A percentile compares a stretch with the other conserved stretches of the same genome.
Conservation (phyloP, 106 monocot genomes). For the Ottelia alismoides region DNA sequence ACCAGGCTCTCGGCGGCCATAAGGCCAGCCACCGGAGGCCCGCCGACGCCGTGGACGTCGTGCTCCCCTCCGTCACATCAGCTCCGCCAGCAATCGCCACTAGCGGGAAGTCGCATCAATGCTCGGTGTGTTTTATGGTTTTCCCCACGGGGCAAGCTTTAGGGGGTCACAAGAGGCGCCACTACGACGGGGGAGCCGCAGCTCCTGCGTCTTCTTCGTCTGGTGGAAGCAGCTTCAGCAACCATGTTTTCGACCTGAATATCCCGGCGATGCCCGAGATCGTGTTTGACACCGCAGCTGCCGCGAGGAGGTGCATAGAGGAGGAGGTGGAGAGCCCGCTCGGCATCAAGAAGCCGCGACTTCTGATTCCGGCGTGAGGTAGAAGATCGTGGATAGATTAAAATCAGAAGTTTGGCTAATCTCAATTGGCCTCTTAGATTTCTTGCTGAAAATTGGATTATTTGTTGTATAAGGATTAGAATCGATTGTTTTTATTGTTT, state of each 20-base stretch:
- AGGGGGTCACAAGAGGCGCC: conserved; percentile 41
- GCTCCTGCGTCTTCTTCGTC: conserved; percentile 8
- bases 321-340: conserved; percentile 46
- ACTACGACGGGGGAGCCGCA: conserved; percentile 22
- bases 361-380: conserved; percentile 14
- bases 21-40: conserved; percentile 34
- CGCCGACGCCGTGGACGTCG: neutral
- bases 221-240: neutral
- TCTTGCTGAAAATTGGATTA: no score
- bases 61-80: neutral
- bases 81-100: neutral
- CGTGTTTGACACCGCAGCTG: neutral
- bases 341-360: conserved; percentile 12
- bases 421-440: no score
- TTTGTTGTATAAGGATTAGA: no score
- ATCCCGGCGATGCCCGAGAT: conserved; percentile 9
- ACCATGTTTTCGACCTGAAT: conserved; percentile 9
- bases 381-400: no score
- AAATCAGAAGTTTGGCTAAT: no score
- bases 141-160: conserved; percentile 34
- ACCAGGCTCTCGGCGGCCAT: conserved; percentile 39
- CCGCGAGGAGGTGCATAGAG: conserved; percentile 12
- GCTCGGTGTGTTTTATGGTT: conserved; percentile 19
- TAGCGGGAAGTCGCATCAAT: conserved; percentile 15
- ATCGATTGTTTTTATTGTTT: no score